Evolutionary conservation across 2,329 filamentous ascomycete genomes (phyloP).

Genomic region (Diaporthe eres): DNA sequence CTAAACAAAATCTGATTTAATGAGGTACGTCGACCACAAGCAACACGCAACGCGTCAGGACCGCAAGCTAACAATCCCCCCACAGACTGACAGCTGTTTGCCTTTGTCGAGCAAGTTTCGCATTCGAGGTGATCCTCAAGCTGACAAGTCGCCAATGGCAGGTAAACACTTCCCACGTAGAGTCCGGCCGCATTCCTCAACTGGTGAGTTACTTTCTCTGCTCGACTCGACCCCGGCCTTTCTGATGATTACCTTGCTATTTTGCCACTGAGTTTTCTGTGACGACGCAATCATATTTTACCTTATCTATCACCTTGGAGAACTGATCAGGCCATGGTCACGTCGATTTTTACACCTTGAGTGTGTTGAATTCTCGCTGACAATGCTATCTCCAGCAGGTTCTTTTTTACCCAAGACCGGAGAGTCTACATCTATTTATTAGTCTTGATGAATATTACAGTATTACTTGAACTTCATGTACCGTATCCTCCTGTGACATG

Average conservation of each 20-base stretch:
- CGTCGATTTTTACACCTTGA: constrained; percentile 32
- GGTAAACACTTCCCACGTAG: constrained; percentile 30
- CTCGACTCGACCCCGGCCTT: constrained; percentile 50
- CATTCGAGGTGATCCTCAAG: neutral
- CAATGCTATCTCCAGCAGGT: constrained; percentile 10
- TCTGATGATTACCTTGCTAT: constrained; percentile 66
- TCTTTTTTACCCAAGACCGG: neutral
- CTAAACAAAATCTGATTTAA: constrained; percentile 68
- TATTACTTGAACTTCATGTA: neutral
- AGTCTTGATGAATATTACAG: constrained; percentile 11
- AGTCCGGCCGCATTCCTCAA: neutral
- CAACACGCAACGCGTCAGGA: too few species aligned
- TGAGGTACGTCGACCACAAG: constrained; percentile 54
- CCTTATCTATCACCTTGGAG: constrained; percentile 70
- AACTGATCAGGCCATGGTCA: constrained; percentile 64
- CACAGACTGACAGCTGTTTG: constrained; percentile 42
- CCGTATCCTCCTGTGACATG: neutral
- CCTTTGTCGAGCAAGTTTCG: constrained; percentile 25
- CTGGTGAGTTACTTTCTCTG: constrained; percentile 35
- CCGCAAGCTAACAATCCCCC: constrained; percentile 22
- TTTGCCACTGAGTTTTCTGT: constrained; percentile 66
- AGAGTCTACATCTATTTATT: constrained; percentile 31
- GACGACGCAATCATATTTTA: constrained; percentile 59
- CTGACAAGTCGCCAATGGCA: constrained; percentile 35
- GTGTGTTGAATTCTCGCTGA: constrained; percentile 31